Evolutionary conservation across 176 grass and related monocot genomes (phyloP).

Genomic region (Phyllostachys edulis): DNA sequence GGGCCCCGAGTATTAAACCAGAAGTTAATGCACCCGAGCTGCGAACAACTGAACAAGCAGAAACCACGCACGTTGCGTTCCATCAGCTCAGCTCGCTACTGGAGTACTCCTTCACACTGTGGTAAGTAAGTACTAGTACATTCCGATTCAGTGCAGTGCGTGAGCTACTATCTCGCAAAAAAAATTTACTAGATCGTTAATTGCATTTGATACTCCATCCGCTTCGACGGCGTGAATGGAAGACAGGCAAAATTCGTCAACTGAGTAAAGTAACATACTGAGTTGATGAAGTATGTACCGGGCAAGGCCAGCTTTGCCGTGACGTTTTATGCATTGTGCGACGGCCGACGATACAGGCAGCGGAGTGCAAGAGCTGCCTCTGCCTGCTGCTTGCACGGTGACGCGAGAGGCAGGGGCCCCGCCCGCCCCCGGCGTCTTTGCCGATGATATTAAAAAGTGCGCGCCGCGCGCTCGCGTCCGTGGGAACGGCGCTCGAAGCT

Average conservation of each 20-base stretch:
- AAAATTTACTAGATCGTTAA: too few relatives aligned
- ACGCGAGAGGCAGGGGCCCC: background rate
- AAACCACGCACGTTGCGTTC: background rate
- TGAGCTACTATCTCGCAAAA: background rate
- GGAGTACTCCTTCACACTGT: too few relatives aligned
- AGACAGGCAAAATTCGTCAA: background rate
- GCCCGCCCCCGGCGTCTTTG: background rate
- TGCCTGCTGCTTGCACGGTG: background rate
- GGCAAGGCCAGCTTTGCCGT: too few relatives aligned
- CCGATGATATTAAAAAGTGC: background rate
- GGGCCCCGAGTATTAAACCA: background rate
- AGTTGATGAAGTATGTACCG: background rate
- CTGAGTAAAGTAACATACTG: too few relatives aligned
- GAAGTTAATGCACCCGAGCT: background rate
- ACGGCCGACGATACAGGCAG: too few relatives aligned
- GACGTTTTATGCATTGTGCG: too few relatives aligned
- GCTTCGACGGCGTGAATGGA: background rate
- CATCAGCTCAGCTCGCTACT: background rate
- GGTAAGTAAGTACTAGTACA: background rate
- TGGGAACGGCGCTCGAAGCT: constrained; percentile 5
- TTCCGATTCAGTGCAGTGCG: background rate
- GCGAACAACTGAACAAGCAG: background rate
- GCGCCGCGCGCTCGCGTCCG: background rate
- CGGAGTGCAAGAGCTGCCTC: background rate
- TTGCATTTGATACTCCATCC: too few relatives aligned